These are phyloP conservation scores for Trichoderma cornu-damae DNA, from an alignment of 2,329 filamentous ascomycete species.

Conservation along the genomic window DNA sequence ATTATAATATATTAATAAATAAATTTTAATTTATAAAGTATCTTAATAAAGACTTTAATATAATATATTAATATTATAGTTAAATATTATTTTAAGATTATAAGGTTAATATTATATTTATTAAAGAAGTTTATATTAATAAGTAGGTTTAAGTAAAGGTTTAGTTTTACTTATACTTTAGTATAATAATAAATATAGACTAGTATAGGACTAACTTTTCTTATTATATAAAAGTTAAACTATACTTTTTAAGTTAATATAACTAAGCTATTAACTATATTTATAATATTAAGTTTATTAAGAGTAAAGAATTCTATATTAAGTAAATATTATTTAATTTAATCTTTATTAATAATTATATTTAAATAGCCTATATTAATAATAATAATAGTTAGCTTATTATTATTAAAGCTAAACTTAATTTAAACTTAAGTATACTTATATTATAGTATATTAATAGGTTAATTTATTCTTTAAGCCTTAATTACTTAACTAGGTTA, in stretches of 20 bases:
- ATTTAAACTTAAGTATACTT: no score
- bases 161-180: background rate
- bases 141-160: background rate
- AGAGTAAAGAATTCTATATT: background rate
- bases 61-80: background rate
- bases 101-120: background rate
- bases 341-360: background rate
- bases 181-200: background rate
- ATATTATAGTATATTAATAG: no score
- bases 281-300: background rate
- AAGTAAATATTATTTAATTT: background rate
- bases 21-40: background rate
- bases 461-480: no score
- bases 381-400: background rate
- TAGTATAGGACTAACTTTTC: background rate
- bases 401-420: no score
- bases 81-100: background rate
- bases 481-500: no score
- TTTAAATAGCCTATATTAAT: background rate
- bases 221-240: background rate
- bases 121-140: background rate
- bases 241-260: background rate
- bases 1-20: background rate
- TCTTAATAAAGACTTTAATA: background rate
- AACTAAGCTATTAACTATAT: background rate